Percentiles rank a stretch among this genome's conserved stretches.
These are phyloP conservation scores for Boletus rubescentipes DNA, from an alignment of 768 basidiomycete species.

Conservation along the genomic window DNA sequence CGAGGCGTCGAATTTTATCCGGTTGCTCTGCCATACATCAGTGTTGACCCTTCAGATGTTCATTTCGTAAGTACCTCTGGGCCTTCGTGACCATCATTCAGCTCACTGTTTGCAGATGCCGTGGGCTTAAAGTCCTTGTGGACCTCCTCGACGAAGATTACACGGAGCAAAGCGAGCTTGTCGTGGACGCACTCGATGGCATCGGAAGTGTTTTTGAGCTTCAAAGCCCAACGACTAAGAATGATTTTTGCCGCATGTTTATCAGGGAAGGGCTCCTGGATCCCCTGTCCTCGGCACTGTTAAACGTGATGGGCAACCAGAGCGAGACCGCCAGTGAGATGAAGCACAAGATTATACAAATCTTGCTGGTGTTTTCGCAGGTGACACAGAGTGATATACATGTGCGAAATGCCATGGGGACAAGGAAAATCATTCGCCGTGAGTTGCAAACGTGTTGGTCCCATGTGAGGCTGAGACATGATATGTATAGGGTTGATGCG, in stretches of 20 bases:
- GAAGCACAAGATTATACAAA: constrained; percentile 88
- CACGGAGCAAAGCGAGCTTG: constrained; percentile 84
- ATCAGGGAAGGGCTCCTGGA: constrained; percentile 93
- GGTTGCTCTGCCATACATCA: constrained; percentile 88
- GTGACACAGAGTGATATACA: constrained; percentile 95
- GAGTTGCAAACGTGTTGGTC: constrained; percentile 34
- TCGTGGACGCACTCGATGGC: constrained; percentile 91
- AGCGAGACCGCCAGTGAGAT: constrained; percentile 66
- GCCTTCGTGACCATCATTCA: neutral
- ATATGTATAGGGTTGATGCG: constrained; percentile 67
- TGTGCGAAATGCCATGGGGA: constrained; percentile 89
- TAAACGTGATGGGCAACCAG: constrained; percentile 81
- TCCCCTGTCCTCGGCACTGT: constrained; percentile 84
- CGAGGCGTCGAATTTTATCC: constrained; percentile 95
- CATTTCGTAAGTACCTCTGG: constrained; percentile 75
- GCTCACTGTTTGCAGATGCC: constrained; percentile 57
- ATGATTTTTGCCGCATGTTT: constrained; percentile 98
- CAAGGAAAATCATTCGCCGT: constrained; percentile 87
- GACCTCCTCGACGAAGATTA: constrained; percentile 98
- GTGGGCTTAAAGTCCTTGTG: constrained; percentile 90
- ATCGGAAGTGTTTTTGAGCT: constrained; percentile 95
- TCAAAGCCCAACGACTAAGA: constrained; percentile 94
- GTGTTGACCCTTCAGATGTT: constrained; percentile 97
- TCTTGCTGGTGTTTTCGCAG: constrained; percentile 89
- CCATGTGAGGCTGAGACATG: constrained; percentile 1